A percentile compares a stretch with the other conserved stretches of the same genome.
Conservation (phyloP, 2,329 filamentous ascomycete species). For the Ambrosiella cleistominuta region DNA sequence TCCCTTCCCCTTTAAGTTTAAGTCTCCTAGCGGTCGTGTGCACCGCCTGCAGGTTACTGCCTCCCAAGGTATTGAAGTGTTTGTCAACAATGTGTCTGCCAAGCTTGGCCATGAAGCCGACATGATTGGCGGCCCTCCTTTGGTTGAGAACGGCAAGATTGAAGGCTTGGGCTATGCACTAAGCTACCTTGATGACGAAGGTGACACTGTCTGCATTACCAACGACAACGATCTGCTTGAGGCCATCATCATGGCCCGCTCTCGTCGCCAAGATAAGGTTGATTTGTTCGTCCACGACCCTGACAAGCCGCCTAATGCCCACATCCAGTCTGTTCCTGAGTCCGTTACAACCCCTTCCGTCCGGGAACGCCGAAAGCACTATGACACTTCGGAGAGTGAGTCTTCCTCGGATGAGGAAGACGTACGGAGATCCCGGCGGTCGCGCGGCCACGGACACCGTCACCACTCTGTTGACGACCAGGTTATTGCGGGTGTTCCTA, state of each 20-base stretch:
- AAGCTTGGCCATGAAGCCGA: constrained; percentile 79
- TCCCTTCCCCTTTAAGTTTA: constrained; percentile 97
- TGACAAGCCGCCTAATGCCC: constrained; percentile 61
- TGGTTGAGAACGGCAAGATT: constrained; percentile 62
- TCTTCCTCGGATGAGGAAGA: constrained; percentile 37
- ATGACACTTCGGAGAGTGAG: constrained; percentile 40
- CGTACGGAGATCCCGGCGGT: constrained; percentile 28
- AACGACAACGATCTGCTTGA: constrained; percentile 86
- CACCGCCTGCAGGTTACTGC: constrained; percentile 78
- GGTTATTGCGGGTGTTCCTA: constrained; percentile 78
- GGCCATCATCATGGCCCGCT: constrained; percentile 68
- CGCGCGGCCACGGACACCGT: constrained; percentile 19
- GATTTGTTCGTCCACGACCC: constrained; percentile 94
- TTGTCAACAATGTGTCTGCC: constrained; percentile 58
- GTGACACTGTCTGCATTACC: constrained; percentile 91
- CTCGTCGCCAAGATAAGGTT: constrained; percentile 71
- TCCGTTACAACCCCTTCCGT: constrained; percentile 26
- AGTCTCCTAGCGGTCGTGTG: constrained; percentile 84
- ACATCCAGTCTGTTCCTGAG: constrained; percentile 23
- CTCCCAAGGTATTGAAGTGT: constrained; percentile 60
- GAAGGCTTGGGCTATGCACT: constrained; percentile 68
- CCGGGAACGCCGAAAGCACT: constrained; percentile 31
- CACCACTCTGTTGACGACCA: constrained; percentile 41
- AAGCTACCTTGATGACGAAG: constrained; percentile 92
- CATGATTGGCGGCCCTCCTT: constrained; percentile 62